These are phyloP conservation scores for Candida tropicalis DNA, from an alignment of 1,139 yeast species.

Conservation along the genomic window DNA sequence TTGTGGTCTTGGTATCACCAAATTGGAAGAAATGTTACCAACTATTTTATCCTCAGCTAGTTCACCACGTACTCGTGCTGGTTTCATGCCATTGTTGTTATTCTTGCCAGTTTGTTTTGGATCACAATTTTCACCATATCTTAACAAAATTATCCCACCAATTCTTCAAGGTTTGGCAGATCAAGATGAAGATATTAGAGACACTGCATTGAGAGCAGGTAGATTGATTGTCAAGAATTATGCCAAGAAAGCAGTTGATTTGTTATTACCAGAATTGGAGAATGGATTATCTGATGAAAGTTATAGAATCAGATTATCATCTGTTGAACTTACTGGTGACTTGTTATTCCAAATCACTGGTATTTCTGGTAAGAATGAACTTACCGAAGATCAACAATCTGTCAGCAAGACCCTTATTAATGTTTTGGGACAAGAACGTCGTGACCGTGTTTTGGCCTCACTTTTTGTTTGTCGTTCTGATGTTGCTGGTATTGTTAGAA, in stretches of 20 bases:
- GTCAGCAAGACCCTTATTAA: slow-evolving; percentile 72
- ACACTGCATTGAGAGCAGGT: slow-evolving; percentile 90
- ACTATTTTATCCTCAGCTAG: slow-evolving; percentile 73
- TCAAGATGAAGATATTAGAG: slow-evolving; percentile 81
- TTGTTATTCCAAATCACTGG: slow-evolving; percentile 94
- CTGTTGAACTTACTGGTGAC: slow-evolving; percentile 97
- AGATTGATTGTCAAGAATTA: slow-evolving; percentile 88
- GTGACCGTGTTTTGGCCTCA: slow-evolving; percentile 82
- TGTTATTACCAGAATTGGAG: slow-evolving; percentile 91
- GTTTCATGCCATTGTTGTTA: slow-evolving; percentile 86
- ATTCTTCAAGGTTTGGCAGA: slow-evolving; percentile 92
- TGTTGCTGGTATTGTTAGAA: slow-evolving; percentile 82
- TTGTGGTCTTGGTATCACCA: slow-evolving; percentile 84
- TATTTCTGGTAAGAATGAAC: slow-evolving; percentile 69
- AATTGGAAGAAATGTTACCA: slow-evolving; percentile 88
- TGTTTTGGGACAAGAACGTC: slow-evolving; percentile 82
- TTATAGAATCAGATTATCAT: slow-evolving; percentile 87
- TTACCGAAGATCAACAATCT: slow-evolving; percentile 67
- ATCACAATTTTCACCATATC: slow-evolving; percentile 85
- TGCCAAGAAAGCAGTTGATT: slow-evolving; percentile 90
- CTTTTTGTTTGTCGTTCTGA: slow-evolving; percentile 94
- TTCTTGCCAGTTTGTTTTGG: slow-evolving; percentile 96
- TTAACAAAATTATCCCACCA: slow-evolving; percentile 84
- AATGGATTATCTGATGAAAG: slow-evolving; percentile 81
- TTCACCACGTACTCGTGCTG: slow-evolving; percentile 75